phyloP scores from a whole-genome alignment of 1,139 yeast species.

The Meyerozyma sp. region DNA sequence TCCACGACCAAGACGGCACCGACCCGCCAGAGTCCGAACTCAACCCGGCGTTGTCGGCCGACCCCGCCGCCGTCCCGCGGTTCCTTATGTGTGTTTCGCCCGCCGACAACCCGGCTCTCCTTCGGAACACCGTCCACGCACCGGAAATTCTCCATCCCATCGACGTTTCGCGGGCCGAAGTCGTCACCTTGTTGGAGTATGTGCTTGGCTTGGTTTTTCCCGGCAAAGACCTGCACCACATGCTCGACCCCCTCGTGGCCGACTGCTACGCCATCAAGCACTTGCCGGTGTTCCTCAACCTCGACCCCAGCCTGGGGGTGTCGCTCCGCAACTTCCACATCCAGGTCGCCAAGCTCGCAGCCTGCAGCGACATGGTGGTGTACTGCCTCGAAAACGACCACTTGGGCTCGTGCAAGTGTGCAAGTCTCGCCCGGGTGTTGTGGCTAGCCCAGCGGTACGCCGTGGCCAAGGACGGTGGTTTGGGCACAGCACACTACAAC shows the following conservation, averaged over 20 bases:
- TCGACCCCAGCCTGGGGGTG: constrained; percentile 65
- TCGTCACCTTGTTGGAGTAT: constrained; percentile 16
- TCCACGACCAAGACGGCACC: neutral
- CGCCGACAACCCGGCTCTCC: constrained; percentile 23
- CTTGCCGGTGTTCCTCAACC: constrained; percentile 48
- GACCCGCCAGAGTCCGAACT: neutral
- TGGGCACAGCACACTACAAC: constrained; percentile 8
- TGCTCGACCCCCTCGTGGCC: constrained; percentile 21
- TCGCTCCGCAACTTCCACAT: constrained; percentile 72
- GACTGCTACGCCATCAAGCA: constrained; percentile 43
- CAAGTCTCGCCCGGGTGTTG: constrained; percentile 43
- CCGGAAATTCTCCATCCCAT: constrained; percentile 53
- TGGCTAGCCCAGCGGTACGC: constrained; percentile 49
- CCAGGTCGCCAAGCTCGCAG: constrained; percentile 67
- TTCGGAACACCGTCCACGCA: constrained; percentile 61
- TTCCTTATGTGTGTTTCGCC: constrained; percentile 53
- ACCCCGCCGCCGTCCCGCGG: constrained; percentile 13
- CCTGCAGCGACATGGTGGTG: constrained; percentile 63
- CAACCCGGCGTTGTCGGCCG: neutral
- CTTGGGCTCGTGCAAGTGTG: constrained; percentile 25
- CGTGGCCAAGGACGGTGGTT: constrained; percentile 11
- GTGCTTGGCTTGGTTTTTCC: constrained; percentile 16
- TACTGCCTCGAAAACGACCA: constrained; percentile 45
- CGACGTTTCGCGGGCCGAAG: constrained; percentile 33
- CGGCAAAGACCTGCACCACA: constrained; percentile 3